Evolutionary conservation across 257 asterid species (phyloP), one percentile per base, ranked within the genome.

Genomic region (Solanum phureja): DNA sequence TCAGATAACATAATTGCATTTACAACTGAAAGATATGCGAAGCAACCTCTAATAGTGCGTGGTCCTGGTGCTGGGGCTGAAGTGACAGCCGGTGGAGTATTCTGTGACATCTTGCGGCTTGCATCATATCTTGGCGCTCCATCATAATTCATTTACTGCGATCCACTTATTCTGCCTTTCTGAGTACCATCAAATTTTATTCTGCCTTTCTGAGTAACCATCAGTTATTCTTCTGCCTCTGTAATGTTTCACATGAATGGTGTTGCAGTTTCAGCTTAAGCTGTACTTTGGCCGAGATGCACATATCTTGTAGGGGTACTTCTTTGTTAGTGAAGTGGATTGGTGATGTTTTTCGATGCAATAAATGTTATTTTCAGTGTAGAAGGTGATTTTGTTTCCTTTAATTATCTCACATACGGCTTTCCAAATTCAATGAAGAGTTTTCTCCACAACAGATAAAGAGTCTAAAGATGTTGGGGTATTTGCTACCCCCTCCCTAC

Each of bases 1-100:
- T 97, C 99, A 0, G 99, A 97, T 87, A 97, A 97, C 91, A 97
- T 96, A 89, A 97, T 96, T 83, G 98, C 99, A 11, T 96, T 97
- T 94, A 92, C 98, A n/a, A 97, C 98, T 23, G 97, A 92, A 93
- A 96, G 99, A 90, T 97, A 97, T 40, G 93, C 92, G 72, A 95
- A 94, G 89, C 99, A 97, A 87, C 99, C 98, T 1, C 83, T 97
- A 83, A 96, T 97, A 9, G 94, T 97, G 56, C 99, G 99, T 79
- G 99, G 99, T 44, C 99, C 99, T 2, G 99, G 99, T 89, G 99
- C 99, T 12, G 99, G 99, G 35, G 99, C 99, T 33, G 99, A 94
- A 92, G 99, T 97, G 68, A 97, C 99, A 0, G 99, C 99, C 10
- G 99, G 96, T 40, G 99, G 99, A 86, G 98, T 97, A 35, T 96